A percentile compares a stretch with the other conserved stretches of the same genome.
phyloP scores from a whole-genome alignment of 202 grass and related monocot genomes.

The Cymbopogon flexuosus region DNA sequence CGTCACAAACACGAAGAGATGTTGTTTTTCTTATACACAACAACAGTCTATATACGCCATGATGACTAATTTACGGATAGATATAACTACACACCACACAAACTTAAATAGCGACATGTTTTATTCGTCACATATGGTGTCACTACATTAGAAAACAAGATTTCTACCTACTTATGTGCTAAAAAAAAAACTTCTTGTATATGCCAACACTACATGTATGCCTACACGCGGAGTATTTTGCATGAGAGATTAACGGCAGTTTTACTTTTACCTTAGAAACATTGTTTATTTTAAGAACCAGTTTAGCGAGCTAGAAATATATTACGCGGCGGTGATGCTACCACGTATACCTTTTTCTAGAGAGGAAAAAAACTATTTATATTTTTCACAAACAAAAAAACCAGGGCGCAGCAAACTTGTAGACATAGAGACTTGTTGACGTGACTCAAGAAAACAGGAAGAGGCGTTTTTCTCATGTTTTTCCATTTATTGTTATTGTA shows the following conservation, averaged over 20 bases:
- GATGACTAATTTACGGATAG: neutral
- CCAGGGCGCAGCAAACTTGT: no score
- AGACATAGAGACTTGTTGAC: neutral
- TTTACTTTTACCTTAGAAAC: neutral
- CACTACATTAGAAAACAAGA: neutral
- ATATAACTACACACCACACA: neutral
- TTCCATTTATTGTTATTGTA: neutral
- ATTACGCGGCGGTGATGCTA: accelerated
- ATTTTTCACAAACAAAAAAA: no score
- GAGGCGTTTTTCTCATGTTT: neutral
- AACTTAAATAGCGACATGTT: neutral
- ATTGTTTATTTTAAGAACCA: accelerated
- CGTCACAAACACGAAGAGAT: neutral
- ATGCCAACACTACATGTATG: neutral
- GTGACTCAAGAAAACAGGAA: slow-evolving; percentile 17
- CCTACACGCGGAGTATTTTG: no score
- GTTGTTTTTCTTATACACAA: neutral
- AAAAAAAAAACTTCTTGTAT: neutral
- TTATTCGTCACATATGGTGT: neutral
- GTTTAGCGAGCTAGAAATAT: accelerated
- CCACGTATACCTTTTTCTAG: accelerated
- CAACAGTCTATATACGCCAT: neutral
- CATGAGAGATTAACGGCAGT: no score
- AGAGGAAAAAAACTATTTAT: no score
- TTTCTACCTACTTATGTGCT: neutral